Percentiles rank a stretch among this genome's conserved stretches.
Evolutionary conservation across 495 filamentous ascomycete genomes (phyloP).

Genomic region (Xylaria scruposa): DNA sequence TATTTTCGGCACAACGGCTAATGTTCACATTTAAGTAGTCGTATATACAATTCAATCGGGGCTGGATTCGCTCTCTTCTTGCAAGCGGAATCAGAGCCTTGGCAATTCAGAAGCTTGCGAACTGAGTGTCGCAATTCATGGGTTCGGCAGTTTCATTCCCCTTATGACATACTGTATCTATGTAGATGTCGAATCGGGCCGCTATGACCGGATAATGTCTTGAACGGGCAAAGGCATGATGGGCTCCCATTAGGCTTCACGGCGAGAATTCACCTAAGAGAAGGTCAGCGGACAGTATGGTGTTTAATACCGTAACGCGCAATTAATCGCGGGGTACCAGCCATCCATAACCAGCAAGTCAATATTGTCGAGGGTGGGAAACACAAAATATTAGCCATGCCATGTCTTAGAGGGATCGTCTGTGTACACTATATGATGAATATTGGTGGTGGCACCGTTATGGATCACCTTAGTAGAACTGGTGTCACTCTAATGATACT

Average conservation of each 20-base stretch:
- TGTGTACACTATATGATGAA: neutral
- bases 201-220: slow-evolving; percentile 20
- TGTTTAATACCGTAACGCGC: slow-evolving; percentile 12
- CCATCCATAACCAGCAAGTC: slow-evolving; percentile 3
- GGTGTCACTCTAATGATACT: neutral
- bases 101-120: neutral
- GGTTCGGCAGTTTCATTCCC: slow-evolving; percentile 16
- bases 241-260: neutral
- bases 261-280: neutral
- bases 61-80: neutral
- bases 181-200: slow-evolving; percentile 13
- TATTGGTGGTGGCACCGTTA: neutral
- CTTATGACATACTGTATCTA: neutral
- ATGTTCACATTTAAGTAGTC: slow-evolving; percentile 8
- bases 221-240: slow-evolving; percentile 8
- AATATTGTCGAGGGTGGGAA: slow-evolving; percentile 2
- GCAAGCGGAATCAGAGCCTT: slow-evolving; percentile 8
- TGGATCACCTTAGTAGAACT: neutral
- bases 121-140: neutral
- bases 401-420: slow-evolving; percentile 3
- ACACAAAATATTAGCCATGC: slow-evolving; percentile 7
- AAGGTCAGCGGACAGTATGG: neutral
- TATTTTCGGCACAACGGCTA: slow-evolving; percentile 5
- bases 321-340: slow-evolving; percentile 13
- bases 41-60: neutral